Conservation (phyloP, 129 eudicot genomes). For the Silybum marianum region DNA sequence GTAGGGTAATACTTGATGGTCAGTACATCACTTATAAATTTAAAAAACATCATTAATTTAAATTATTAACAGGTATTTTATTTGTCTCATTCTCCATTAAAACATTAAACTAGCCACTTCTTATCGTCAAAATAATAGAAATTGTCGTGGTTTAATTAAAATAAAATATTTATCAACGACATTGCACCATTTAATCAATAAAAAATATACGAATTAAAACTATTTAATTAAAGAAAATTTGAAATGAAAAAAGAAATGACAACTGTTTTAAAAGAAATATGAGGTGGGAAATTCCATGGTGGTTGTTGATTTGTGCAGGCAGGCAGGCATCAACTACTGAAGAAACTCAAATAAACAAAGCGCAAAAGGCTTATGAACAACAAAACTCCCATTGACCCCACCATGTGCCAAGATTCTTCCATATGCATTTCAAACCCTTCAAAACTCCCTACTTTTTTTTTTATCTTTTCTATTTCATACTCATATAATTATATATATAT, state of each 20-base stretch:
- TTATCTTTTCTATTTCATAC: not conserved
- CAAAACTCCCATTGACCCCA: conserved; percentile 30
- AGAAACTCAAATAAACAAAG: conserved; percentile 24
- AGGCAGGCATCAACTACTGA: conserved; percentile 12
- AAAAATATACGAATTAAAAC: not conserved
- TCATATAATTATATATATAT: not conserved
- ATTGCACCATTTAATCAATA: not conserved
- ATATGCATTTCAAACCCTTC: conserved; percentile 3
- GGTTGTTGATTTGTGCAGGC: conserved; percentile 26
- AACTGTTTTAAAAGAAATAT: conserved; percentile 3
- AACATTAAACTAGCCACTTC: not conserved
- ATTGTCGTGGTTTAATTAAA: not conserved
- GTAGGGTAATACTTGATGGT: not conserved
- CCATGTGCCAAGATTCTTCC: conserved; percentile 43
- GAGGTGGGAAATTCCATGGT: conserved; percentile 31
- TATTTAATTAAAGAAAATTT: not conserved
- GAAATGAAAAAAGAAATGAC: not conserved
- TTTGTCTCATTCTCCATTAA: not conserved
- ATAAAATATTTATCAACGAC: not conserved
- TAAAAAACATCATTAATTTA: too few species aligned
- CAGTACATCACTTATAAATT: not conserved
- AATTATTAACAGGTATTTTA: not conserved
- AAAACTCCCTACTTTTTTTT: not conserved
- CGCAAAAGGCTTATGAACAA: conserved; percentile 16
- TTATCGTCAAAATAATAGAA: not conserved